Base-by-base conservation (phyloP, 805 yeast species). In the Yueomyces sp. region DNA sequence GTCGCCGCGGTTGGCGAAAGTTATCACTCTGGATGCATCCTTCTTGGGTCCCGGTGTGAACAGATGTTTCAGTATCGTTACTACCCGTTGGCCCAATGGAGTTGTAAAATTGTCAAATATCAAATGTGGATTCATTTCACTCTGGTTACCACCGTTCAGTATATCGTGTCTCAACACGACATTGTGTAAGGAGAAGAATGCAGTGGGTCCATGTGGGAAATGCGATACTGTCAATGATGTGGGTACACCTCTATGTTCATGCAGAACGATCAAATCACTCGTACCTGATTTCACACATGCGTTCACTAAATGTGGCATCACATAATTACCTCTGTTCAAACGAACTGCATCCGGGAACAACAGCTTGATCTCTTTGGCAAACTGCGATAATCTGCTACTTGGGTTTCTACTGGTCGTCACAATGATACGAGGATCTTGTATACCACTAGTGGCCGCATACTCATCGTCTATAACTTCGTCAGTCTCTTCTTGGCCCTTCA, bases 161-260 rank as follows among this genome's bases (percentile, higher is more conserved):
- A 92, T 74, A 65, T 92, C 99, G 62, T 92, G 99, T 62, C 97
- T 80, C 45, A 92, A 69, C 28, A 85, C 87, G 43, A 92, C 97
- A 56, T 92, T 92, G 64, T 92, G 97, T 45, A 92, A 68, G 8
- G 96, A 85, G 70, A 92, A 92, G 40, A 84, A 81, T 33, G 92
- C 94, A 2, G 96, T 84, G 26, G 98, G 99, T 0, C 99, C 99
- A 60, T 92, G 95, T 3, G 98, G 99, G 62, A 92, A 84, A 68
- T 92, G 99, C 33, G 92, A 81, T 29, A 92, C 67, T 1, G 97
- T 90, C 47, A 92, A 56, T 1, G 96, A 85, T 0, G 96, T 88
- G 42, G 99, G 99, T 0, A 85, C 90, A 75, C 99, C 99, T 65
- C 99, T 74, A 64, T 92, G 98, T 60, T 92, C 99, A 60, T 92